Conservation (phyloP, 2,329 filamentous ascomycete species). For the Fusarium buxicola region DNA sequence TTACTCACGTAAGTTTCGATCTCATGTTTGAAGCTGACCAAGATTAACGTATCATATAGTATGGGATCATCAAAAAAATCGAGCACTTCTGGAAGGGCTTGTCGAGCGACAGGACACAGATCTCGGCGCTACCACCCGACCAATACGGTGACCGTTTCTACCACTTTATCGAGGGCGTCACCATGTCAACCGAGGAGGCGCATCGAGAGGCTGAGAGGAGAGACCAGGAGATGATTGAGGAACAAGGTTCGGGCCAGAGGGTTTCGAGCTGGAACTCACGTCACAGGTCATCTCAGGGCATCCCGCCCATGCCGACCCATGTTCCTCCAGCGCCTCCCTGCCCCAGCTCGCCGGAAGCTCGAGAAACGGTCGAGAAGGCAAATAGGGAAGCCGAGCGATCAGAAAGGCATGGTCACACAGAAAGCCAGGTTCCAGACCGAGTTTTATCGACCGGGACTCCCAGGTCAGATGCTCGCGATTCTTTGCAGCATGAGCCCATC, state of each 20-base stretch:
- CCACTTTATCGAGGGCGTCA: constrained; percentile 90
- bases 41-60: constrained; percentile 65
- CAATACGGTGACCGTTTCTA: constrained; percentile 95
- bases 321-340: constrained; percentile 57
- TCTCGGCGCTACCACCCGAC: constrained; percentile 90
- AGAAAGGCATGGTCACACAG: constrained; percentile 49
- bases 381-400: constrained; percentile 52
- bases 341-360: constrained; percentile 52
- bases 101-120: constrained; percentile 83
- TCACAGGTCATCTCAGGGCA: constrained; percentile 47
- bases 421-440: constrained; percentile 70
- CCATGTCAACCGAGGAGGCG: constrained; percentile 89
- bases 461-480: constrained; percentile 62
- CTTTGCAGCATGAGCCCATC: constrained; percentile 65
- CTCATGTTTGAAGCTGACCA: background rate
- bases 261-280: constrained; percentile 54
- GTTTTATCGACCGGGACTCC: constrained; percentile 58
- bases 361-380: constrained; percentile 56
- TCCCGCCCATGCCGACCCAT: constrained; percentile 61
- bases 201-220: constrained; percentile 71
- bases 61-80: constrained; percentile 91
- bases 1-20: constrained; percentile 83
- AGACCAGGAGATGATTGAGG: constrained; percentile 68
- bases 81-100: constrained; percentile 98
- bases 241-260: constrained; percentile 50